Percentiles rank a stretch among this genome's conserved stretches.
Evolutionary conservation across 1,284 basidiomycete genomes (phyloP).

Genomic region (Ceratobasidium sp.): DNA sequence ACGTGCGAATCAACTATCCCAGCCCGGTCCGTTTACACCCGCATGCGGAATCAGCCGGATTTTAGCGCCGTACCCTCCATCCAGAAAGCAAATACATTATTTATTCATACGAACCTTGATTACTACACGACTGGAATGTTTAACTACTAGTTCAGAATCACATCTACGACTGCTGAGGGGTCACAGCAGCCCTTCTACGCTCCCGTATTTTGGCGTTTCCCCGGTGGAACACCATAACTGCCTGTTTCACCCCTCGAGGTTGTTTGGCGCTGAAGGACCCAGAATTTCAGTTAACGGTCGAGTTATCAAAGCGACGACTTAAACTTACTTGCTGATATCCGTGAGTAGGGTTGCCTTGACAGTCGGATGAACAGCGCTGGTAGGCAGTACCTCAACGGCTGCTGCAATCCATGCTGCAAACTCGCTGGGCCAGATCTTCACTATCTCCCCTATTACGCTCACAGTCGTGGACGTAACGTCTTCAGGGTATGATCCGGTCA

Average conservation of each 20-base stretch:
- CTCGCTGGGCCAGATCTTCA: constrained; percentile 69
- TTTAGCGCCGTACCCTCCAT: constrained; percentile 15
- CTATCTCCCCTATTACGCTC: constrained; percentile 76
- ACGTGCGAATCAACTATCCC: constrained; percentile 39
- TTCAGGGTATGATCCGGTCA: constrained; percentile 87
- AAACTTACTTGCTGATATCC: constrained; percentile 73
- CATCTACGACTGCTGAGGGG: constrained; percentile 34
- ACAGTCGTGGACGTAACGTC: constrained; percentile 79
- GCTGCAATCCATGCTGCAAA: constrained; percentile 75
- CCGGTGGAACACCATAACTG: constrained; percentile 56
- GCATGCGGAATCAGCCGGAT: constrained; percentile 30
- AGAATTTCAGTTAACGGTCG: constrained; percentile 39
- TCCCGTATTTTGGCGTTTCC: constrained; percentile 48
- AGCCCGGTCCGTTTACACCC: constrained; percentile 36
- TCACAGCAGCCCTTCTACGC: constrained; percentile 43
- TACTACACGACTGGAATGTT: constrained; percentile 8
- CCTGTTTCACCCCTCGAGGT: constrained; percentile 80
- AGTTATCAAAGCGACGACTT: not conserved
- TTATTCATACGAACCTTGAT: constrained; percentile 37
- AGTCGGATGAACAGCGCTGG: constrained; percentile 64
- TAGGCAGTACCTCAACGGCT: constrained; percentile 74
- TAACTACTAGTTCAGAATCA: constrained; percentile 17
- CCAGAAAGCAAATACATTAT: constrained; percentile 22
- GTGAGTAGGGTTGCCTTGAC: constrained; percentile 78
- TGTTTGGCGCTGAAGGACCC: constrained; percentile 70